Conservation (phyloP, 2,329 filamentous ascomycete species). For the Phaeoacremonium minimum region DNA sequence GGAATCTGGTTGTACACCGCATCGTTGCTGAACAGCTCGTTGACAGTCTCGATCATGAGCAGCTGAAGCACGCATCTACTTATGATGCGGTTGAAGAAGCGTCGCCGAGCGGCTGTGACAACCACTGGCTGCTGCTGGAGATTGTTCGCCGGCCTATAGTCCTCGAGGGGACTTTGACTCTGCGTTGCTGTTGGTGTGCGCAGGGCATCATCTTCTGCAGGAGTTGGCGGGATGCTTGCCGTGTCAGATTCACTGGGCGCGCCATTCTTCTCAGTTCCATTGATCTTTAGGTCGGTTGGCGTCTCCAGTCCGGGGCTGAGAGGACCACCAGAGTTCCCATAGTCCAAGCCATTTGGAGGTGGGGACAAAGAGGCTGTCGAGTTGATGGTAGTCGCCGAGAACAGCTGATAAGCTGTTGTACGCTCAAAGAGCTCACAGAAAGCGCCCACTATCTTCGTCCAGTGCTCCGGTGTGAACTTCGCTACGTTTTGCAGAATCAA, state of each 20-base stretch:
- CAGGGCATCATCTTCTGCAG: constrained; percentile 26
- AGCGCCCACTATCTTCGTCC: constrained; percentile 89
- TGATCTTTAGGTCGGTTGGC: constrained; percentile 48
- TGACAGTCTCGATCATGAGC: constrained; percentile 98
- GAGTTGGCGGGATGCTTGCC: constrained; percentile 19
- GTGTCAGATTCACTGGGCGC: constrained; percentile 24
- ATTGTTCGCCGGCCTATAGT: constrained; percentile 75
- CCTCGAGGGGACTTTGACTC: constrained; percentile 61
- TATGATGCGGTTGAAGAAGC: constrained; percentile 99
- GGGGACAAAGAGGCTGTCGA: constrained; percentile 47
- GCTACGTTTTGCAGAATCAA: constrained; percentile 93
- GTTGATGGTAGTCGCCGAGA: constrained; percentile 69
- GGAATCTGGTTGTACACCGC: constrained; percentile 92
- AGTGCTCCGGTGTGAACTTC: constrained; percentile 84
- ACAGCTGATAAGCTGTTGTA: constrained; percentile 92
- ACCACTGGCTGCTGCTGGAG: constrained; percentile 85
- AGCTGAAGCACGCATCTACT: constrained; percentile 96
- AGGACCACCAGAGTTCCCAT: constrained; percentile 40
- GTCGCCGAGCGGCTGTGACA: constrained; percentile 85
- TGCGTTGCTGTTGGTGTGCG: constrained; percentile 18
- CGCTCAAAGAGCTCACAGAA: constrained; percentile 95
- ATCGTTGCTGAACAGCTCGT: constrained; percentile 97
- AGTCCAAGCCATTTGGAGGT: constrained; percentile 47
- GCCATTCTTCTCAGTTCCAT: constrained; percentile 43
- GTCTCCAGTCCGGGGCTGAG: constrained; percentile 35